These are phyloP conservation scores for Epichloe festucae DNA, from an alignment of 2,329 filamentous ascomycete species.

Conservation along the genomic window DNA sequence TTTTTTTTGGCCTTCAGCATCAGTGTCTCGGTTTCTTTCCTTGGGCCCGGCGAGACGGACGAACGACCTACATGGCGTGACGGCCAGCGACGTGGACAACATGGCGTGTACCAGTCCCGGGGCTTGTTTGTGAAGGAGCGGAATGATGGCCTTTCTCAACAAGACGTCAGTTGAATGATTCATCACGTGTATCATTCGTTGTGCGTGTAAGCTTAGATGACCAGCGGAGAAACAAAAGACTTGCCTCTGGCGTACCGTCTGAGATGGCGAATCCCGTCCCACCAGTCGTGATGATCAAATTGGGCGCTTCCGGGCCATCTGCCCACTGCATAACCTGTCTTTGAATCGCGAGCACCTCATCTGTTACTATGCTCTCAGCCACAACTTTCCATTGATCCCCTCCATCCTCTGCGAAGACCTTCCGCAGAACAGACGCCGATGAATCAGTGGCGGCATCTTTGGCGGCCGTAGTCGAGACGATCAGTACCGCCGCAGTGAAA, in stretches of 20 bases:
- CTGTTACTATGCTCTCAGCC: conserved; percentile 63
- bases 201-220: too few species aligned
- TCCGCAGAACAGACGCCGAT: conserved; percentile 51
- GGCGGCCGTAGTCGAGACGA: conserved; percentile 84
- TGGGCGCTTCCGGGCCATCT: conserved; percentile 49
- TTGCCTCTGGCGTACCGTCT: conserved; percentile 80
- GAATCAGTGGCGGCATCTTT: conserved; percentile 68
- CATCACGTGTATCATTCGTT: too few species aligned
- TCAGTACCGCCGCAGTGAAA: conserved; percentile 64
- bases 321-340: conserved; percentile 58
- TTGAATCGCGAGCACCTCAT: conserved; percentile 65
- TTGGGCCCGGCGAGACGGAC: too few species aligned
- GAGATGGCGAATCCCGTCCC: conserved; percentile 83
- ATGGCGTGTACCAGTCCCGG: conserved; percentile 91
- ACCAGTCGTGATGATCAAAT: conserved; percentile 78
- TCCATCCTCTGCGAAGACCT: conserved; percentile 56
- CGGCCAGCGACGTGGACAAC: conserved; percentile 67
- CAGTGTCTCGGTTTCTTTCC: too few species aligned
- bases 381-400: conserved; percentile 58
- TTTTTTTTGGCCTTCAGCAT: neutral
- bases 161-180: neutral
- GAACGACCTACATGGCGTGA: conserved; percentile 68
- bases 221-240: neutral
- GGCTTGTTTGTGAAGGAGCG: conserved; percentile 72
- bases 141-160: conserved; percentile 51